Percentiles rank a stretch among this genome's conserved stretches.
These are phyloP conservation scores for Hyaloperonospora arabidopsidis DNA, from an alignment of 352 stramenopile species.

Conservation along the genomic window DNA sequence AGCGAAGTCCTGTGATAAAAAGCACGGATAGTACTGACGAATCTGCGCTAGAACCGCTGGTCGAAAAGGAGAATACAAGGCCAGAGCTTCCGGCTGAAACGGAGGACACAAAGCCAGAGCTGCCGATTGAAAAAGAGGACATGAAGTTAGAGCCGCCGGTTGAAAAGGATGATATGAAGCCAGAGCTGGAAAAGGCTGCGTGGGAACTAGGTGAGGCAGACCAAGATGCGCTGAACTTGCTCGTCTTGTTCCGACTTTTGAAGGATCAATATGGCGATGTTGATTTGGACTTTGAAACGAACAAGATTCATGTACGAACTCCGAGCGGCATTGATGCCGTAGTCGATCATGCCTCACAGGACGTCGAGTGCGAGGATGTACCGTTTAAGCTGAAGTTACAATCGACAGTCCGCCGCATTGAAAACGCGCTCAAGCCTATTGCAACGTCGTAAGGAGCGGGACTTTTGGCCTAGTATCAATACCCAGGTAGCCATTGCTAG, in stretches of 20 bases:
- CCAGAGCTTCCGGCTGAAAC: slow-evolving; percentile 9
- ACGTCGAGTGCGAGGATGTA: slow-evolving; percentile 63
- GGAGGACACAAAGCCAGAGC: slow-evolving; percentile 5
- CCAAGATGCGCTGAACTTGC: slow-evolving; percentile 75
- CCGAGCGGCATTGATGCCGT: slow-evolving; percentile 59
- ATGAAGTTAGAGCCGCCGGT: no score
- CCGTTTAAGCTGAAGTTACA: slow-evolving; percentile 67
- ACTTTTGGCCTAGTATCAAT: background rate
- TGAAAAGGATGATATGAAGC: slow-evolving; percentile 9
- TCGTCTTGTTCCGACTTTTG: slow-evolving; percentile 75
- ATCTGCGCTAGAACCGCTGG: background rate
- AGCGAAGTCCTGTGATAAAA: slow-evolving; percentile 11
- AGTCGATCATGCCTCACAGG: slow-evolving; percentile 52
- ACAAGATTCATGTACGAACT: slow-evolving; percentile 82
- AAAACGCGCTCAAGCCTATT: slow-evolving; percentile 59
- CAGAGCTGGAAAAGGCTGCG: slow-evolving; percentile 45
- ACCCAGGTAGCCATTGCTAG: background rate
- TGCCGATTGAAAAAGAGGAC: slow-evolving; percentile 13
- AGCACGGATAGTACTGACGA: slow-evolving; percentile 8
- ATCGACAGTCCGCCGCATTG: slow-evolving; percentile 56
- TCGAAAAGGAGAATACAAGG: slow-evolving; percentile 9
- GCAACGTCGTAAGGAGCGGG: slow-evolving; percentile 26
- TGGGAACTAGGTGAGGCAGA: slow-evolving; percentile 58
- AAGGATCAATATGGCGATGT: slow-evolving; percentile 85
- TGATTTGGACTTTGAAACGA: slow-evolving; percentile 80